A percentile compares a stretch with the other conserved stretches of the same genome.
These are phyloP conservation scores for Hericium coralloides DNA, from an alignment of 768 basidiomycete genomes.

Conservation along the genomic window DNA sequence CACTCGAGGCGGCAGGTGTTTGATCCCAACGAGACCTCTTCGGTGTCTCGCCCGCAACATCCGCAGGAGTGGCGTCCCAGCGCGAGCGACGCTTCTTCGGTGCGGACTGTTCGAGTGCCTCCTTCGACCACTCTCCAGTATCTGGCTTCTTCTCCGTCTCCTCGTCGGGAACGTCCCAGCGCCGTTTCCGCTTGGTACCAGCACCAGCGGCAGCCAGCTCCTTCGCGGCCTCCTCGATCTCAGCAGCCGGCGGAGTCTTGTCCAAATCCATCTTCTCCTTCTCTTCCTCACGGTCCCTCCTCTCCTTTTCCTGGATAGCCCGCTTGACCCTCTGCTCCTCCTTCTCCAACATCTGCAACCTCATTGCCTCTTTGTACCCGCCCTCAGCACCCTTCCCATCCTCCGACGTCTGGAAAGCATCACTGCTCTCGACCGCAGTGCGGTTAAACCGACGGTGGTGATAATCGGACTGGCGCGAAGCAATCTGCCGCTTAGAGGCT, in stretches of 20 bases:
- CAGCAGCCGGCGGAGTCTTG: conserved; percentile 81
- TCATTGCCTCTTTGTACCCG: conserved; percentile 96
- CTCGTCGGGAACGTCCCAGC: conserved; percentile 62
- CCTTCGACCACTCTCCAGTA: conserved; percentile 65
- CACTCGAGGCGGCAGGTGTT: conserved; percentile 54
- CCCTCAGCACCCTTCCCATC: conserved; percentile 71
- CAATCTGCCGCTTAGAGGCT: conserved; percentile 88
- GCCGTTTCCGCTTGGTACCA: conserved; percentile 62
- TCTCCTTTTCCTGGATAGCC: conserved; percentile 86
- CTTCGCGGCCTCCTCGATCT: conserved; percentile 63
- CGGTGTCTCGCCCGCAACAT: conserved; percentile 58
- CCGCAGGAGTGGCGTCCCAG: conserved; percentile 92
- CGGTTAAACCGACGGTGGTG: conserved; percentile 88
- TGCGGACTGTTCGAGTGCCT: conserved; percentile 62
- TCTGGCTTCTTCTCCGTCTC: conserved; percentile 48
- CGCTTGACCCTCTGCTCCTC: conserved; percentile 81
- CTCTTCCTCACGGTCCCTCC: conserved; percentile 58
- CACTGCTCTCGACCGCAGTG: conserved; percentile 69
- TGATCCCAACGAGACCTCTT: conserved; percentile 98
- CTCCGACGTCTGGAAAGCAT: conserved; percentile 62
- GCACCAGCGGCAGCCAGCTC: conserved; percentile 51
- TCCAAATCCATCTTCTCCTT: conserved; percentile 83
- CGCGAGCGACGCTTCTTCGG: conserved; percentile 91
- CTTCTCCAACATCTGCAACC: conserved; percentile 81
- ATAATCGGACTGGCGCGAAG: conserved; percentile 89